phyloP scores from a whole-genome alignment of 2,329 filamentous ascomycete species.

The Akanthomyces uredinophilus region DNA sequence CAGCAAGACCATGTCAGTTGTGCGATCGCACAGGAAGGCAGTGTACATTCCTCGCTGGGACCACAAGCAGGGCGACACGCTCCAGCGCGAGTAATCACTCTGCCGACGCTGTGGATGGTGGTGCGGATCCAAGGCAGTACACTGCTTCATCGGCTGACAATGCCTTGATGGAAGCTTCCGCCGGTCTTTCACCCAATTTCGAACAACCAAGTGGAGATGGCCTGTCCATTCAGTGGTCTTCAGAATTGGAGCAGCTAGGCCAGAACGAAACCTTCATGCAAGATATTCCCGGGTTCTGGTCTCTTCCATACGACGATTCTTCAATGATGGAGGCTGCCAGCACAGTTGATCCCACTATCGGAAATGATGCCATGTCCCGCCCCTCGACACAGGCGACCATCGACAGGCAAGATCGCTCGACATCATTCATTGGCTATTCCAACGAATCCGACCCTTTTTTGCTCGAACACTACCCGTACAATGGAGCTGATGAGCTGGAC shows the following conservation, averaged over 20 bases:
- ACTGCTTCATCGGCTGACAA: neutral
- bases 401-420: slow-evolving; percentile 10
- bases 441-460: slow-evolving; percentile 17
- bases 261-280: neutral
- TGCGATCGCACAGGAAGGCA: slow-evolving; percentile 21
- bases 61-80: neutral
- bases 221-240: neutral
- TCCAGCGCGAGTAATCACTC: neutral
- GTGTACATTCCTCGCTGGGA: slow-evolving; percentile 21
- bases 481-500: slow-evolving; percentile 24
- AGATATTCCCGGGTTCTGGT: neutral
- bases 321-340: neutral
- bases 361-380: neutral
- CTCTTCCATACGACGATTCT: neutral
- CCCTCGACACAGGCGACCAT: neutral
- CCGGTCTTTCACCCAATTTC: neutral
- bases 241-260: neutral
- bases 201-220: neutral
- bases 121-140: neutral
- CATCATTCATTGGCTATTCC: slow-evolving; percentile 13
- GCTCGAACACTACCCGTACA: slow-evolving; percentile 23
- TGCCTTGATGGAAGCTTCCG: neutral
- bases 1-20: slow-evolving; percentile 22
- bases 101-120: neutral
- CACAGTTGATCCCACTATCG: neutral